A percentile compares a stretch with the other conserved stretches of the same genome.
These are phyloP conservation scores for Quercus glauca DNA, from an alignment of 306 rosid genomes.

Conservation along the genomic window DNA sequence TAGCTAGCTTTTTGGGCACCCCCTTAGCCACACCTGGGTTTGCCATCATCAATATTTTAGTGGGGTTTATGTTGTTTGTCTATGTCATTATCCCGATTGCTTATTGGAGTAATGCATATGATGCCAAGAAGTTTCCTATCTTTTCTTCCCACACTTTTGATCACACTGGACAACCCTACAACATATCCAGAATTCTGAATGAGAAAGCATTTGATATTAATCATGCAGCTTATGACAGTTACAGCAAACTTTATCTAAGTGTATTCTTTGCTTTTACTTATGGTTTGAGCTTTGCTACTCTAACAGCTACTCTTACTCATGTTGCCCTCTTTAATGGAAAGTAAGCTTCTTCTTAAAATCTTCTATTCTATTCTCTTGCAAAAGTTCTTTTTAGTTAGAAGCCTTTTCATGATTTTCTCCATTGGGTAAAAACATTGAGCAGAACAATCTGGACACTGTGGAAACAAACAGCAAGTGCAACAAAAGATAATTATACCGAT, in stretches of 20 bases:
- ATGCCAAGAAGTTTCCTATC: constrained; percentile 76
- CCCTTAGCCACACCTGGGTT: constrained; percentile 75
- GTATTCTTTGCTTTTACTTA: constrained; percentile 58
- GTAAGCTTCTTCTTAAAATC: constrained; percentile 36
- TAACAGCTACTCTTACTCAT: constrained; percentile 68
- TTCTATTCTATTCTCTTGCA: background rate
- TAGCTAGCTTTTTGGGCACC: constrained; percentile 61
- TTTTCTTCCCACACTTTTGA: constrained; percentile 65
- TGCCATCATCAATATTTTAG: constrained; percentile 52
- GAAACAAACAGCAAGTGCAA: constrained; percentile 35
- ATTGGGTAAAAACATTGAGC: background rate
- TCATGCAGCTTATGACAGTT: constrained; percentile 35
- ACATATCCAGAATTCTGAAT: constrained; percentile 53
- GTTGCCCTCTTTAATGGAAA: constrained; percentile 82
- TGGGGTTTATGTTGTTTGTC: constrained; percentile 45
- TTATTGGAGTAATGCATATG: constrained; percentile 65
- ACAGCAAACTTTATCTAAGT: constrained; percentile 77
- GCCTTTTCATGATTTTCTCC: constrained; percentile 1
- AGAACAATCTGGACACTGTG: constrained; percentile 52
- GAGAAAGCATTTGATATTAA: constrained; percentile 43
- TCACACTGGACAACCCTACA: constrained; percentile 40
- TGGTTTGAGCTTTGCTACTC: constrained; percentile 76
- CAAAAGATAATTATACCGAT: constrained; percentile 36
- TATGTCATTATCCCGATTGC: constrained; percentile 50
- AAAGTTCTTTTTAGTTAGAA: background rate